These are phyloP conservation scores for Schizonepeta tenuifolia DNA, from an alignment of 257 asterid species.

Conservation along the genomic window DNA sequence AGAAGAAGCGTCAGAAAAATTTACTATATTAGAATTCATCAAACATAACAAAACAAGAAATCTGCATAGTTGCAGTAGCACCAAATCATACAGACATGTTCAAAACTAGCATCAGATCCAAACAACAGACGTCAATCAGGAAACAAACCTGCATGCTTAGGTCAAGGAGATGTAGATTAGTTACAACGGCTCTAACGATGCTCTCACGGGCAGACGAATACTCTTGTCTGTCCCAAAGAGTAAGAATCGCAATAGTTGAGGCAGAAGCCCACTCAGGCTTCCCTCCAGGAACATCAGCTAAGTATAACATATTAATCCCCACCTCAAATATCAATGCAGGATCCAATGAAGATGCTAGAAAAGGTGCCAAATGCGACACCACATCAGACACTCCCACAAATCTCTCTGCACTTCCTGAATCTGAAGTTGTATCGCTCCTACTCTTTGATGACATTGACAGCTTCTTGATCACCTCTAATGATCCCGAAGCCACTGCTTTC, in stretches of 20 bases:
- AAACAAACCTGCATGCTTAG: slow-evolving; percentile 91
- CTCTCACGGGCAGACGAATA: slow-evolving; percentile 92
- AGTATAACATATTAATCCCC: slow-evolving; percentile 89
- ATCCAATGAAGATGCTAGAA: slow-evolving; percentile 84
- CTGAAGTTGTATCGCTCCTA: slow-evolving; percentile 37
- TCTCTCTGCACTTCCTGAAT: slow-evolving; percentile 65
- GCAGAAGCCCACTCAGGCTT: slow-evolving; percentile 99
- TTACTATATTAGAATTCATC: slow-evolving; percentile 16
- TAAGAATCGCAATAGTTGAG: slow-evolving; percentile 90
- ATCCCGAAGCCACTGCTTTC: slow-evolving; percentile 88
- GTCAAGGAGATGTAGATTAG: slow-evolving; percentile 89
- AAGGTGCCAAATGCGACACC: slow-evolving; percentile 89
- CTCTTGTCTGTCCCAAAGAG: slow-evolving; percentile 98
- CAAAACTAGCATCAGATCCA: slow-evolving; percentile 5
- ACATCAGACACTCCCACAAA: slow-evolving; percentile 92
- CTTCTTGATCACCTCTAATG: slow-evolving; percentile 80
- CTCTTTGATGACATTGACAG: slow-evolving; percentile 71
- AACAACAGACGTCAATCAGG: slow-evolving; percentile 24
- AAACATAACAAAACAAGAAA: slow-evolving; percentile 9
- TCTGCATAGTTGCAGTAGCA: slow-evolving; percentile 16
- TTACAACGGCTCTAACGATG: slow-evolving; percentile 92
- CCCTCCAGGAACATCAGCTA: slow-evolving; percentile 99
- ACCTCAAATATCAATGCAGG: slow-evolving; percentile 94
- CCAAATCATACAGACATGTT: background rate
- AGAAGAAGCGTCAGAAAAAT: slow-evolving; percentile 6